A percentile compares a stretch with the other conserved stretches of the same genome.
phyloP scores from a whole-genome alignment of 495 filamentous ascomycete genomes.

The Penicillium bovifimosum region DNA sequence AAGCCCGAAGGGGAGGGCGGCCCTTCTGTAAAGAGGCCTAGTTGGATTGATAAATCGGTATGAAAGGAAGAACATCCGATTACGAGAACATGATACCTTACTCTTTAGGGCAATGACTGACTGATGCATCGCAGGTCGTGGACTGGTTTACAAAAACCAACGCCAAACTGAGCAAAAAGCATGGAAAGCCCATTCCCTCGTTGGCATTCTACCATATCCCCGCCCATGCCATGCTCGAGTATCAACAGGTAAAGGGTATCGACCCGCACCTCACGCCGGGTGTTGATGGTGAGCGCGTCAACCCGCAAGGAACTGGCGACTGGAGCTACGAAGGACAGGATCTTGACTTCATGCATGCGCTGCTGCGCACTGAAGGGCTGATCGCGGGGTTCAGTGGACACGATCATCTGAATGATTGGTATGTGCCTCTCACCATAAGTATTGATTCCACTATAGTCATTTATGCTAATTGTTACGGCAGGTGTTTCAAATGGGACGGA shows the following conservation, averaged over 20 bases:
- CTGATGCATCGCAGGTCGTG: constrained; percentile 35
- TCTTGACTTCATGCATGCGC: constrained; percentile 57
- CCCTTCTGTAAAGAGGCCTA: constrained; percentile 25
- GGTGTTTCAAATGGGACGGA: constrained; percentile 39
- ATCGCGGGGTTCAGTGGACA: constrained; percentile 64
- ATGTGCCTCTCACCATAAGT: neutral
- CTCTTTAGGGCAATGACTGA: neutral
- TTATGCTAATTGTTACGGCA: neutral
- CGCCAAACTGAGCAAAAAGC: constrained; percentile 33
- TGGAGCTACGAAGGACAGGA: constrained; percentile 48
- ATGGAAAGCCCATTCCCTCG: constrained; percentile 49
- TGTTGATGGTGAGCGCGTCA: constrained; percentile 53
- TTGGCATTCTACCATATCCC: constrained; percentile 74
- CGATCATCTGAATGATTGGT: constrained; percentile 69
- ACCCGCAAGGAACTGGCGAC: constrained; percentile 22
- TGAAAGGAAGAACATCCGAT: neutral
- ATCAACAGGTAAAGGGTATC: constrained; percentile 42
- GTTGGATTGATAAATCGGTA: constrained; percentile 37
- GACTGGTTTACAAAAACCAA: constrained; percentile 56
- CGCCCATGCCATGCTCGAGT: constrained; percentile 47
- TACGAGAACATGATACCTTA: neutral
- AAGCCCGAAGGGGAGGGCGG: constrained; percentile 33
- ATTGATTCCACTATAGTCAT: neutral
- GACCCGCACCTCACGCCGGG: constrained; percentile 48
- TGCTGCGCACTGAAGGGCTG: constrained; percentile 51